Conservation (phyloP, 176 grass and related monocot species). For the Panicum miliaceum region DNA sequence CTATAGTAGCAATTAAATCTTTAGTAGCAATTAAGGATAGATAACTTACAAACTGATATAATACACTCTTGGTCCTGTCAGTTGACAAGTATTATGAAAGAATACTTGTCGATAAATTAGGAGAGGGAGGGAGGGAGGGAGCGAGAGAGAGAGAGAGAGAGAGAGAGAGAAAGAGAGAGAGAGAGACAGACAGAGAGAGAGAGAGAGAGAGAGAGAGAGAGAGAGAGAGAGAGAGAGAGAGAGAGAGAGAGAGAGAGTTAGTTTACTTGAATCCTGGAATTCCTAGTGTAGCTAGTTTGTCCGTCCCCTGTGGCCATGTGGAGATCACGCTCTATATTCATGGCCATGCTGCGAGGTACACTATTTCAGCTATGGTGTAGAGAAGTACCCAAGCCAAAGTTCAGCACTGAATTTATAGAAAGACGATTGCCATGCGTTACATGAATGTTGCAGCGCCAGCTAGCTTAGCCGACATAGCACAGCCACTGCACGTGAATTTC, state of each 20-base stretch:
- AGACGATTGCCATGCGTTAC: neutral
- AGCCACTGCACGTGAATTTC: neutral
- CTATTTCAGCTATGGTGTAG: neutral
- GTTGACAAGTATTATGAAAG: too few species aligned
- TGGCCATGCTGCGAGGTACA: neutral
- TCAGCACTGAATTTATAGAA: neutral
- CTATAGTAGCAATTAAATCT: too few species aligned
- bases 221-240: too few species aligned
- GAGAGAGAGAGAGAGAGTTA: neutral
- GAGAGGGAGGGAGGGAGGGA: too few species aligned
- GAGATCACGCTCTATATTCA: slow-evolving; percentile 13
- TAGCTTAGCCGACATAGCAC: neutral
- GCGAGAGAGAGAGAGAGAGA: too few species aligned
- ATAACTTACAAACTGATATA: too few species aligned
- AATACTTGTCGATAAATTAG: too few species aligned
- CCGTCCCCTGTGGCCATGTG: slow-evolving; percentile 23
- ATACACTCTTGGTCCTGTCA: too few species aligned
- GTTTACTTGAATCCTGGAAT: slow-evolving; percentile 47
- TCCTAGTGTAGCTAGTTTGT: slow-evolving; percentile 45
- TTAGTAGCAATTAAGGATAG: too few species aligned
- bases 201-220: too few species aligned
- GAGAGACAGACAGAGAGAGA: neutral
- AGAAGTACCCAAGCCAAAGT: neutral
- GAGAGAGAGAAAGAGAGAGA: neutral
- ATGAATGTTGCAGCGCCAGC: neutral